Percentiles rank a stretch among this genome's conserved stretches.
phyloP scores from a whole-genome alignment of 148 eudicot genomes.

The Drosera capensis region DNA sequence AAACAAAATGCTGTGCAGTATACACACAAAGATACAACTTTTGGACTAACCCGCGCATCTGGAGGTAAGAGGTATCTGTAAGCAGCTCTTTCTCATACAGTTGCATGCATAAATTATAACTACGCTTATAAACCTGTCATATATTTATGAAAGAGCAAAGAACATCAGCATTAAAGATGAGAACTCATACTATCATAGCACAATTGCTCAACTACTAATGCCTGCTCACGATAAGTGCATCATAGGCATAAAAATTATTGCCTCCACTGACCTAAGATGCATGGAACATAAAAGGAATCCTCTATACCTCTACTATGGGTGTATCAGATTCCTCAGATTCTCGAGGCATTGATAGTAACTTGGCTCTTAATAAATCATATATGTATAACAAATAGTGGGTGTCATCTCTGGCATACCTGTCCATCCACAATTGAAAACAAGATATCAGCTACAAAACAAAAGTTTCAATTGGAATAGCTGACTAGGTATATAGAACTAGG shows the following conservation, averaged over 20 bases:
- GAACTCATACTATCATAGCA: no score
- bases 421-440: slow-evolving; percentile 1
- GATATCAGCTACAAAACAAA: neutral
- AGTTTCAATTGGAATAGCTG: neutral
- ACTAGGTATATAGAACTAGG: no score
- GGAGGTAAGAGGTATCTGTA: slow-evolving; percentile 66
- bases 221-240: no score
- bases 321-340: slow-evolving; percentile 38
- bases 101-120: slow-evolving; percentile 77
- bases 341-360: slow-evolving; percentile 36
- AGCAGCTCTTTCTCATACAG: slow-evolving; percentile 84
- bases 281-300: no score
- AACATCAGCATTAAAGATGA: no score
- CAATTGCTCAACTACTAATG: no score
- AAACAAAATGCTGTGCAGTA: no score
- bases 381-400: slow-evolving; percentile 86
- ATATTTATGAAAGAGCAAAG: no score
- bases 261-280: no score
- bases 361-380: slow-evolving; percentile 60
- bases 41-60: slow-evolving; percentile 88
- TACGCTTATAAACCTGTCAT: slow-evolving; percentile 85
- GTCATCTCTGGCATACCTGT: slow-evolving; percentile 95
- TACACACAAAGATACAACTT: slow-evolving; percentile 11
- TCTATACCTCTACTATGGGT: slow-evolving; percentile 49
- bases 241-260: no score